Evolutionary conservation across 345 rosid genomes (phyloP).

Genomic region (Gossypioides kirkii): DNA sequence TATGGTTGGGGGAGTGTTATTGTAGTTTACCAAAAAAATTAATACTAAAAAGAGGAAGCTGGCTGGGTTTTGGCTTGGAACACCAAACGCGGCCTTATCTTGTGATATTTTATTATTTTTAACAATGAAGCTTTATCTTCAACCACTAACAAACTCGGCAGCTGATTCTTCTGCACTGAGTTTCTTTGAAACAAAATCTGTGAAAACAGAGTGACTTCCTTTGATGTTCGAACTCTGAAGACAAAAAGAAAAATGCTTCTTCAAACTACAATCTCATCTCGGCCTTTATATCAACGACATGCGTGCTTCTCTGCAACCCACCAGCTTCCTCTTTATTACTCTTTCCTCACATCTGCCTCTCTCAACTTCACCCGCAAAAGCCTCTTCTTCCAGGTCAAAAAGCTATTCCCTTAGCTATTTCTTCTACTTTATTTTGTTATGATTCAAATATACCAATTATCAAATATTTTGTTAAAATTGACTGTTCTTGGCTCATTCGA

Average conservation of each 20-base stretch:
- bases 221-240: conserved; percentile 15
- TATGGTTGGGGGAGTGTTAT: too few relatives aligned
- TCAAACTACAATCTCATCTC: conserved; percentile 37
- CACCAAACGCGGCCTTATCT: not conserved
- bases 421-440: not conserved
- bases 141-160: conserved; percentile 8
- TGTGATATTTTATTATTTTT: not conserved
- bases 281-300: conserved; percentile 28
- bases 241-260: conserved; percentile 37
- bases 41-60: too few relatives aligned
- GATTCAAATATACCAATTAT: not conserved
- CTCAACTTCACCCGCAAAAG: conserved; percentile 22
- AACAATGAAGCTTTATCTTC: conserved; percentile 18
- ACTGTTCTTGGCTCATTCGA: not conserved
- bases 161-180: not conserved
- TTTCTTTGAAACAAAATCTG: not conserved
- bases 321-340: conserved; percentile 18
- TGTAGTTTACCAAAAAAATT: too few relatives aligned
- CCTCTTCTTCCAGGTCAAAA: conserved; percentile 39
- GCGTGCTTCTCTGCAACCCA: conserved; percentile 12
- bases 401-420: not conserved
- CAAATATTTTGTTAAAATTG: not conserved
- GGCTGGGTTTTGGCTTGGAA: too few relatives aligned
- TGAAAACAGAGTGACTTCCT: not conserved
- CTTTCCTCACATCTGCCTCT: conserved; percentile 30